Conservation (phyloP, 306 rosid genomes). For the Notholithocarpus densiflorus region DNA sequence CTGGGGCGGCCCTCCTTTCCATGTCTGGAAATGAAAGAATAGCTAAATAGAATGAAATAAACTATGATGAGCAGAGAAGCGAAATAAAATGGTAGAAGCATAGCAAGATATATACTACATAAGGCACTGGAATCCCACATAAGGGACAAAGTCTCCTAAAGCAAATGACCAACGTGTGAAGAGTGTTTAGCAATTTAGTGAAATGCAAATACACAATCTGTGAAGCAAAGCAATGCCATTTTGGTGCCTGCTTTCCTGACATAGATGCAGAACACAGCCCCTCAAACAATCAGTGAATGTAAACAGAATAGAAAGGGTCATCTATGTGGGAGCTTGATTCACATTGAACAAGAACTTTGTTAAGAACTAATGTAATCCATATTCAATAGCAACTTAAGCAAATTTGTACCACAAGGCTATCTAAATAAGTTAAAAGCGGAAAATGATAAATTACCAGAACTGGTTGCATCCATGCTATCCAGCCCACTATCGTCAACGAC, state of each 20-base stretch:
- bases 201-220: not conserved
- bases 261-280: not conserved
- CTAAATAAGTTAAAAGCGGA: constrained; percentile 3
- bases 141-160: not conserved
- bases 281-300: not conserved
- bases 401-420: not conserved
- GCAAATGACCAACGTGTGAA: not conserved
- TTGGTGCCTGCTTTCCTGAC: constrained; percentile 1
- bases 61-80: not conserved
- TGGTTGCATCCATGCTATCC: constrained; percentile 31
- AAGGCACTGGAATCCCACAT: not conserved
- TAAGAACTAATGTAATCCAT: not conserved
- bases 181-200: not conserved
- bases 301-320: not conserved
- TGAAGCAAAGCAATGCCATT: constrained; percentile 1
- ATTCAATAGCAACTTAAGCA: not conserved
- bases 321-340: not conserved
- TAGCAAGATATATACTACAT: not conserved
- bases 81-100: not conserved
- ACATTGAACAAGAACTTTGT: not conserved
- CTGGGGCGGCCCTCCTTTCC: not conserved
- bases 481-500: constrained; percentile 58
- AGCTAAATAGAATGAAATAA: not conserved
- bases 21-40: not conserved
- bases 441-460: constrained; percentile 51